Conservation (phyloP, 2,329 filamentous ascomycete species). For the Aspergillus uvarum region DNA sequence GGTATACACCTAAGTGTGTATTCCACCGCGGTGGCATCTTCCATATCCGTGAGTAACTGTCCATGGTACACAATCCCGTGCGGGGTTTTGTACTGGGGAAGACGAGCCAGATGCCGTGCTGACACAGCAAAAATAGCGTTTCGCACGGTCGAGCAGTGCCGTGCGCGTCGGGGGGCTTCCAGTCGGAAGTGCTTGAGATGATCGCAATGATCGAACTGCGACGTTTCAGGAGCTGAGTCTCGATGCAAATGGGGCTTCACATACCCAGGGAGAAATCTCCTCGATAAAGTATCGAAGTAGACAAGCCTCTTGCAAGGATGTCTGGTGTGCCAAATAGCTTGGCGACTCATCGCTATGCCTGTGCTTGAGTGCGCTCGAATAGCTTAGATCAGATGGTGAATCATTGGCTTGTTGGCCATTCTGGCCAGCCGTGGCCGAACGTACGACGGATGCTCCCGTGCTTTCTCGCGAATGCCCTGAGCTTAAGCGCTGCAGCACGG, state of each 20-base stretch:
- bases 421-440: too few species aligned
- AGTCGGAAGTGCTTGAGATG: slow-evolving; percentile 22
- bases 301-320: slow-evolving; percentile 20
- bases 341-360: background rate
- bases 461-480: too few species aligned
- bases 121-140: slow-evolving; percentile 28
- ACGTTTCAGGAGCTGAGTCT: background rate
- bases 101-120: slow-evolving; percentile 21
- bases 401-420: too few species aligned
- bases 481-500: too few species aligned
- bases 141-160: slow-evolving; percentile 19
- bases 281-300: slow-evolving; percentile 26
- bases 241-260: background rate
- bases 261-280: slow-evolving; percentile 28
- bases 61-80: slow-evolving; percentile 16
- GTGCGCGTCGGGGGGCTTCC: slow-evolving; percentile 20
- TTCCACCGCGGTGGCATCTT: slow-evolving; percentile 20
- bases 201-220: slow-evolving; percentile 27
- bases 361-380: too few species aligned
- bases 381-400: too few species aligned
- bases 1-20: slow-evolving; percentile 26
- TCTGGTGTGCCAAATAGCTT: background rate
- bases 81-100: slow-evolving; percentile 22
- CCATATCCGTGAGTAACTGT: slow-evolving; percentile 16
- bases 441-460: too few species aligned